Conservation (phyloP, 75 land plant species). For the Sequoiadendron giganteum region DNA sequence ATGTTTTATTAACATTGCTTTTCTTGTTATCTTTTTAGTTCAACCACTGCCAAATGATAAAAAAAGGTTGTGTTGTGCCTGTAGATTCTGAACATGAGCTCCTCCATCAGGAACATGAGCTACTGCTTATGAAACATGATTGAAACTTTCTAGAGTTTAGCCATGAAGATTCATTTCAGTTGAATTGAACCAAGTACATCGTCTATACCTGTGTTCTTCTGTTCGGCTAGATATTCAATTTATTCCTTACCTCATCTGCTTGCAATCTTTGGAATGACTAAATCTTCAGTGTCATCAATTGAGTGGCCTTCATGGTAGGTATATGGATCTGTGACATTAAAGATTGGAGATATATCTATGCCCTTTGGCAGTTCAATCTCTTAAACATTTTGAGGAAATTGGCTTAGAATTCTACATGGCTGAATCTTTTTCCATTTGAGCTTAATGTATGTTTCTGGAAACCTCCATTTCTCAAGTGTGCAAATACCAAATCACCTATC, state of each 20-base stretch:
- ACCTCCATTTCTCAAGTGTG: not conserved
- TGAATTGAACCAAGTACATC: not conserved
- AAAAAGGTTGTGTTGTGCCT: no score
- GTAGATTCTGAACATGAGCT: not conserved
- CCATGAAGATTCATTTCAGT: not conserved
- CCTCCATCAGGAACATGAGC: not conserved
- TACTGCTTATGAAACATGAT: not conserved
- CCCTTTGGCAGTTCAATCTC: not conserved
- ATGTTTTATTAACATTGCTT: no score
- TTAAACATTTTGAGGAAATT: not conserved
- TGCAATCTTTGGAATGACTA: not conserved
- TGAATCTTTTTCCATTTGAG: no score
- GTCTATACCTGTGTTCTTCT: not conserved
- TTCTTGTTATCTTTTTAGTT: no score
- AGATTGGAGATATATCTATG: not conserved
- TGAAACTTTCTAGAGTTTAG: not conserved
- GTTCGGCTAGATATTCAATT: not conserved
- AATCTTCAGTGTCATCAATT: not conserved
- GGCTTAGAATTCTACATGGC: not conserved
- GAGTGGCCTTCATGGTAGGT: not conserved
- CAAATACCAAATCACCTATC: not conserved
- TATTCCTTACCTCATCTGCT: not conserved
- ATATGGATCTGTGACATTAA: not conserved
- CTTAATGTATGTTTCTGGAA: not conserved
- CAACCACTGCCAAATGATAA: no score